Conservation (phyloP, 1,139 yeast genomes). For the Geotrichum siamense region DNA sequence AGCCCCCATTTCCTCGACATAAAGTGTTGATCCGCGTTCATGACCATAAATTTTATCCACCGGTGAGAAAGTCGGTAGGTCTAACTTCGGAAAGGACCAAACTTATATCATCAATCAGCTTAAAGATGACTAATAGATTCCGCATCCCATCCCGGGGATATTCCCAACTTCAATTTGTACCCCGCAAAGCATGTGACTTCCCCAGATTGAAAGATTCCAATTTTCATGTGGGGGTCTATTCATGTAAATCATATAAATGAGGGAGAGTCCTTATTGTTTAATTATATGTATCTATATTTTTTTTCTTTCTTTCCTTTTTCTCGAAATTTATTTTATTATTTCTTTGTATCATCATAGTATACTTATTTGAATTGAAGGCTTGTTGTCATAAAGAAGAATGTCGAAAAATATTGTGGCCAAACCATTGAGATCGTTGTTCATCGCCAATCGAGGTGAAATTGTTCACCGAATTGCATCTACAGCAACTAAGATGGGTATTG, state of each 20-base stretch:
- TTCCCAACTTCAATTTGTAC: neutral
- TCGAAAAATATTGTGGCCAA: constrained; percentile 19
- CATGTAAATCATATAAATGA: no score
- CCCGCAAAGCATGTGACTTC: constrained; percentile 8
- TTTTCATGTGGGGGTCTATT: no score
- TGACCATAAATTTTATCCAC: no score
- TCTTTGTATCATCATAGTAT: neutral
- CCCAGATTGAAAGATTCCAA: constrained; percentile 2
- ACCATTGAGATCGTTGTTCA: constrained; percentile 34
- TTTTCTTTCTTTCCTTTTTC: neutral
- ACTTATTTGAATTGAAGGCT: no score
- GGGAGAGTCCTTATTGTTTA: neutral
- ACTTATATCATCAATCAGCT: neutral
- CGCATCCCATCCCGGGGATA: neutral
- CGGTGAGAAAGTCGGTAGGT: neutral
- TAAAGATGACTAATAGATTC: neutral
- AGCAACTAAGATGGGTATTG: constrained; percentile 37
- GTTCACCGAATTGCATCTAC: constrained; percentile 41
- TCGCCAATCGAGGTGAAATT: constrained; percentile 46
- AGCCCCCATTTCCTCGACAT: no score
- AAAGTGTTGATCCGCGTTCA: no score
- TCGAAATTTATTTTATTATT: neutral
- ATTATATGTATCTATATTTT: no score
- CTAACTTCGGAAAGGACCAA: neutral
- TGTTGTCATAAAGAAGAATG: no score